A percentile compares a stretch with the other conserved stretches of the same genome.
Evolutionary conservation across 352 stramenopile species (phyloP).

Genomic region (Phytophthora megakarya): DNA sequence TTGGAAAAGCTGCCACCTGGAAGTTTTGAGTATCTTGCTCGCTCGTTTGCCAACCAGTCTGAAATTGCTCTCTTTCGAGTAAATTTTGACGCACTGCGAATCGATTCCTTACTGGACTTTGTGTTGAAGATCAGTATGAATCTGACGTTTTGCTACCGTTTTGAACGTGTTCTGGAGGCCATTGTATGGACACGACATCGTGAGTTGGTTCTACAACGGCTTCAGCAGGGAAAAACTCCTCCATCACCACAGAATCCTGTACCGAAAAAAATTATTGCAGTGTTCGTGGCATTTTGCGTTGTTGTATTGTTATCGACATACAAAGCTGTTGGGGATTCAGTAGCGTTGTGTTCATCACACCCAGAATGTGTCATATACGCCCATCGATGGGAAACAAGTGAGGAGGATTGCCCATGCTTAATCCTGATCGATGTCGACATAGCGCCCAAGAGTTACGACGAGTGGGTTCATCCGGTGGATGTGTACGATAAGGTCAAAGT

Average conservation of each 20-base stretch:
- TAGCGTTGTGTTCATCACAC: constrained; percentile 19
- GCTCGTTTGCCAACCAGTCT: constrained; percentile 35
- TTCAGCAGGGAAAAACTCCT: neutral
- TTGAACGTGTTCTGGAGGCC: constrained; percentile 15
- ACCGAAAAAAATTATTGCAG: constrained; percentile 19
- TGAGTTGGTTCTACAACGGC: constrained; percentile 4
- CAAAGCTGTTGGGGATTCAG: constrained; percentile 19
- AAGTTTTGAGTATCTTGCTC: constrained; percentile 38
- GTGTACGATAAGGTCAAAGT: constrained; percentile 27
- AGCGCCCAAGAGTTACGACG: neutral
- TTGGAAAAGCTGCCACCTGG: constrained; percentile 18
- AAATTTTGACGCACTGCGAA: constrained; percentile 37
- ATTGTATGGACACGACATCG: constrained; percentile 21
- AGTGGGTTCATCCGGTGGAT: constrained; percentile 9
- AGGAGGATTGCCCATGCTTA: constrained; percentile 17
- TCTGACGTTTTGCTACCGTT: constrained; percentile 33
- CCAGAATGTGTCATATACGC: constrained; percentile 34
- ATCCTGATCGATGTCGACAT: constrained; percentile 11
- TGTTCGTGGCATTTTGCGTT: constrained; percentile 22
- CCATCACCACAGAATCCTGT: constrained; percentile 10
- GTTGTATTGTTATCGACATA: constrained; percentile 24
- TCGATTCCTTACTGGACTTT: constrained; percentile 30
- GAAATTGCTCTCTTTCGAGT: constrained; percentile 39
- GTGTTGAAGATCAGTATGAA: constrained; percentile 36
- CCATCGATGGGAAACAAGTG: constrained; percentile 19